Evolutionary conservation across 1,284 basidiomycete species (phyloP), one percentile per base, ranked within the genome.

Genomic region (Cutaneotrichosporon sp.): DNA sequence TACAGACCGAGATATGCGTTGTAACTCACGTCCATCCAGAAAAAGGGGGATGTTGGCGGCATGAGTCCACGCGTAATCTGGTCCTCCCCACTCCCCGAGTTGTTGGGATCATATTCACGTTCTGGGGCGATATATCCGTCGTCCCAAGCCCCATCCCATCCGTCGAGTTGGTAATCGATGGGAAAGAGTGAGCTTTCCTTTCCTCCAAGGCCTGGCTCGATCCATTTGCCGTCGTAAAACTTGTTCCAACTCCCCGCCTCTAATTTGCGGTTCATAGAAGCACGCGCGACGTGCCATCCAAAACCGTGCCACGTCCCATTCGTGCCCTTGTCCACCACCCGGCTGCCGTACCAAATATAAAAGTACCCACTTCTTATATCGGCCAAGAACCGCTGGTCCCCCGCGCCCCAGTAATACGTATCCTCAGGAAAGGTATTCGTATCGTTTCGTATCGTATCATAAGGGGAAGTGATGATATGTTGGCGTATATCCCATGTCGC

Each of bases 1-100:
- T 56, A 67, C 34, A 65, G 32, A 18, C 66, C 66, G 14, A 67
- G 63, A 50, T 62, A 60, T 4, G 66, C 66, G 22, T 60, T 62
- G 30, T 47, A 67, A 21, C 40, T 55, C 51, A 65, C 66, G 58
- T 67, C 66, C 61, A 62, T 63, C 22, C 56, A 55, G 56, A 65
- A 67, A 7, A 67, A 61, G 2, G 57, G 61, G 13, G 61, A 51
- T 2, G 63, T 63, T 18, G 30, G 30, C 4, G 66, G 66, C 30
- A 34, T 30, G 8, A 5, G 18, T 16, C 63, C 63, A 3, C 32
- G 42, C n/a, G 18, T 22, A 30, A 58, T 46, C 56, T 67, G 63
- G 16, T 42, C 18, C 46, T 40, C 34, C 5, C 55, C 52, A 16
- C 9, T 57, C 14, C 66, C 66, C 0, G 22, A 38, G 14, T 49